phyloP scores from a whole-genome alignment of 768 basidiomycete genomes.

The Termitomyces sp. region DNA sequence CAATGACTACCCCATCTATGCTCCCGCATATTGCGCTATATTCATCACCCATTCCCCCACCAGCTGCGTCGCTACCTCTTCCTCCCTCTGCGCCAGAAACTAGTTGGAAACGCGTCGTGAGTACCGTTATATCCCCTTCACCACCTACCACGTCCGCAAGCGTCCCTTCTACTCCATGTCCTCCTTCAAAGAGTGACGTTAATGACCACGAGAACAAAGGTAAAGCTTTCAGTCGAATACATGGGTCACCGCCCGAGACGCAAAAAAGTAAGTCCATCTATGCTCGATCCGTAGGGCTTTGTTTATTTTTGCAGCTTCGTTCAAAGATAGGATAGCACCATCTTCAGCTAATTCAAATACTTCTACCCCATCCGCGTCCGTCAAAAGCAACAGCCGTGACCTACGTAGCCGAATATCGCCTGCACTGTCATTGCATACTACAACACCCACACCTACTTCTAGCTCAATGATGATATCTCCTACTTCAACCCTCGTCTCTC shows the following conservation, averaged over 20 bases:
- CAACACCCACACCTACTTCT: neutral
- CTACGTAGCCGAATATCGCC: slow-evolving; percentile 12
- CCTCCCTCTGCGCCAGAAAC: slow-evolving; percentile 3
- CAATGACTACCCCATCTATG: neutral
- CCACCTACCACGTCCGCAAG: slow-evolving; percentile 1
- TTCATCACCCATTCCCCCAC: slow-evolving; percentile 20
- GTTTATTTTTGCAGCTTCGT: slow-evolving; percentile 2
- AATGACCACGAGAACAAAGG: neutral
- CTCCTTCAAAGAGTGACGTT: neutral
- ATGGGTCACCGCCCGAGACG: neutral
- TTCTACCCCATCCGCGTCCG: neutral
- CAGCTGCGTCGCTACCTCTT: slow-evolving; percentile 13
- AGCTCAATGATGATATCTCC: neutral
- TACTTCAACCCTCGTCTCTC: slow-evolving; percentile 6
- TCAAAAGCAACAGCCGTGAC: slow-evolving; percentile 6
- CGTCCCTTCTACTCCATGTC: neutral
- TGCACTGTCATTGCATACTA: neutral
- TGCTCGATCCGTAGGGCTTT: neutral
- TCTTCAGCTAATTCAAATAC: neutral
- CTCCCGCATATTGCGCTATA: slow-evolving; percentile 18
- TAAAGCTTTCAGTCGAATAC: neutral
- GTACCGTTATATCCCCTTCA: neutral
- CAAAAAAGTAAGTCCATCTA: slow-evolving; percentile 7
- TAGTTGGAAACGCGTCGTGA: slow-evolving; percentile 30
- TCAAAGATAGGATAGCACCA: slow-evolving; percentile 10